A percentile compares a stretch with the other conserved stretches of the same genome.
Conservation (phyloP, 192 early-diverging fungal genomes). For the Umbelopsis sp. region DNA sequence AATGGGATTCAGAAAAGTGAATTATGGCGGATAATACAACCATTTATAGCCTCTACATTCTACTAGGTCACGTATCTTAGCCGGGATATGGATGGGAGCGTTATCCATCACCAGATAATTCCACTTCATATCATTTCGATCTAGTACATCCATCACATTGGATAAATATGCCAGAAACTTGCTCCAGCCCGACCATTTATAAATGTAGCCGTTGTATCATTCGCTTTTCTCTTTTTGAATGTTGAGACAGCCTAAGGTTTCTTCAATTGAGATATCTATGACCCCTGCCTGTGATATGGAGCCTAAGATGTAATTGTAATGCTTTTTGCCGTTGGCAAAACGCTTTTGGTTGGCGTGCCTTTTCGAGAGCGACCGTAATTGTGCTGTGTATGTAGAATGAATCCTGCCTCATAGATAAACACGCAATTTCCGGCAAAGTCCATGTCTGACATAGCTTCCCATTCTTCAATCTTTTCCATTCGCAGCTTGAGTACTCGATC, state of each 20-base stretch:
- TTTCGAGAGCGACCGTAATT: not conserved
- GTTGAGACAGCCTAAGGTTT: not conserved
- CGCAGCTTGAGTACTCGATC: slow-evolving; percentile 11
- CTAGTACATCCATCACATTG: slow-evolving; percentile 20
- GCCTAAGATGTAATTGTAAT: slow-evolving; percentile 14
- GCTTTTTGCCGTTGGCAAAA: not conserved
- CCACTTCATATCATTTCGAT: slow-evolving; percentile 10
- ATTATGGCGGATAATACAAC: slow-evolving; percentile 14
- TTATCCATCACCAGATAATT: slow-evolving; percentile 18
- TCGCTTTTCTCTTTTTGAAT: slow-evolving; percentile 24
- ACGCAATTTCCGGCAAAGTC: slow-evolving; percentile 29
- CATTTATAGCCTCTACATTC: too few relatives aligned
- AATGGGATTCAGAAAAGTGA: slow-evolving; percentile 18
- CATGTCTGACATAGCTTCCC: slow-evolving; percentile 7
- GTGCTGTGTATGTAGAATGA: slow-evolving; percentile 21
- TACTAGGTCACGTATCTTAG: not conserved
- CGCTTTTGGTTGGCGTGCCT: slow-evolving; percentile 1
- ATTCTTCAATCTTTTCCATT: slow-evolving; percentile 26
- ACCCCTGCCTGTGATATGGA: slow-evolving; percentile 5
- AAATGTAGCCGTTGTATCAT: slow-evolving; percentile 2
- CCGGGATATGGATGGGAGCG: slow-evolving; percentile 1
- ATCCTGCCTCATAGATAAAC: slow-evolving; percentile 31
- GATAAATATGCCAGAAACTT: slow-evolving; percentile 14
- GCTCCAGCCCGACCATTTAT: not conserved
- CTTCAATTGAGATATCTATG: slow-evolving; percentile 18